Evolutionary conservation across 1,284 basidiomycete genomes (phyloP).

Genomic region (Chalciporus piperatoides): DNA sequence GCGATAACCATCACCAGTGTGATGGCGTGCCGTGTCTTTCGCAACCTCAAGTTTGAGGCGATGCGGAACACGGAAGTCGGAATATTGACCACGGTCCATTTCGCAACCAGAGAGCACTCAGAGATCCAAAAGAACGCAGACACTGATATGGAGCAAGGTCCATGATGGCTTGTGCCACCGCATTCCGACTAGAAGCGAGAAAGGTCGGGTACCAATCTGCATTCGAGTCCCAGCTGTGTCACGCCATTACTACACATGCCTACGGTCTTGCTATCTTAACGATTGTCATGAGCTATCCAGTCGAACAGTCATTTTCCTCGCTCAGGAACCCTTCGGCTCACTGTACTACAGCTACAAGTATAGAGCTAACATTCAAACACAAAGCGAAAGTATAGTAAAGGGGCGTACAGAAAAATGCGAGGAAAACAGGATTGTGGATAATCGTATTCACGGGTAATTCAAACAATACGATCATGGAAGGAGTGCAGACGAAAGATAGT

Average conservation of each 20-base stretch:
- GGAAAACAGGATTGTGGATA: background rate
- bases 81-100: conserved; percentile 20
- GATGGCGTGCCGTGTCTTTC: conserved; percentile 35
- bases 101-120: conserved; percentile 9
- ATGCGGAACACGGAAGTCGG: conserved; percentile 8
- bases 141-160: conserved; percentile 1
- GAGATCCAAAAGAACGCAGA: conserved; percentile 4
- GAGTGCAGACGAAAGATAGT: conserved; percentile 3
- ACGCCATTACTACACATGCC: background rate
- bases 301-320: background rate
- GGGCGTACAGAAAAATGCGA: conserved; percentile 3
- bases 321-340: background rate
- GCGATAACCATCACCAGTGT: conserved; percentile 28
- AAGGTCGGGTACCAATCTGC: background rate
- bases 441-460: background rate
- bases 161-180: background rate
- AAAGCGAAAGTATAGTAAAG: conserved; percentile 13
- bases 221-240: background rate
- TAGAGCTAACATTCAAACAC: conserved; percentile 13
- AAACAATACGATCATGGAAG: background rate
- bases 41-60: conserved; percentile 30
- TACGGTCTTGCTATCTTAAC: background rate
- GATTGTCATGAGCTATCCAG: background rate
- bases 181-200: background rate
- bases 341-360: conserved; percentile 5